phyloP scores from a whole-genome alignment of 2,329 filamentous ascomycete species.

The Ilyonectria sp. region DNA sequence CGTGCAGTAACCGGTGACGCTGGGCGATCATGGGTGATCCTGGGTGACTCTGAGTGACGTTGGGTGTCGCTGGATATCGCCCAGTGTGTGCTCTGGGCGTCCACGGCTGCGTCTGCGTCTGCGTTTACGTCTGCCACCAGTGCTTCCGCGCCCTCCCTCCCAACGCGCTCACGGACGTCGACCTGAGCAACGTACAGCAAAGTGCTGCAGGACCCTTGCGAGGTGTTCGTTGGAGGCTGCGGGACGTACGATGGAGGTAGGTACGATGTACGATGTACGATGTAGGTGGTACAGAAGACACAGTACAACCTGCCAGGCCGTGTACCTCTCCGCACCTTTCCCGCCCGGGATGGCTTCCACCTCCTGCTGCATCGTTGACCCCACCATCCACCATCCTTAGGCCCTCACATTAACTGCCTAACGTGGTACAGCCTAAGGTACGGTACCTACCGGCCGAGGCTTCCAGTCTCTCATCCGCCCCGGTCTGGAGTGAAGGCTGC shows the following conservation, averaged over 20 bases:
- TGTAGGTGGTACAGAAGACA: conserved; percentile 1
- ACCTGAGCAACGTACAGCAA: neutral
- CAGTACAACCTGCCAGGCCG: neutral
- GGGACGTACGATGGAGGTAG: conserved; percentile 5
- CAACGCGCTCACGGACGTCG: neutral
- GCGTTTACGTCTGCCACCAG: neutral
- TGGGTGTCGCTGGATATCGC: neutral
- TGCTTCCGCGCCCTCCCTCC: neutral
- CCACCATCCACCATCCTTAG: conserved; percentile 10
- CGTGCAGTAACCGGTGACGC: neutral
- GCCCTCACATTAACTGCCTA: neutral
- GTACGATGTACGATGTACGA: conserved; percentile 6
- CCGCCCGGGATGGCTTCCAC: neutral
- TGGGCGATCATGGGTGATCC: neutral
- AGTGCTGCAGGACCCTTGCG: conserved; percentile 1
- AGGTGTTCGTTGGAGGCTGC: conserved; percentile 5
- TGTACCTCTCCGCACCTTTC: conserved; percentile 3
- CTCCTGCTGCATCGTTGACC: neutral
- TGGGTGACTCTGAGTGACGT: neutral
- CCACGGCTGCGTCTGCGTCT: neutral
- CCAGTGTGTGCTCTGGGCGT: neutral
- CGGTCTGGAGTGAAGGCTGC: neutral
- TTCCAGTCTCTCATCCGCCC: neutral
- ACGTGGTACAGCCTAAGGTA: neutral
- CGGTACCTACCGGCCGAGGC: neutral